Evolutionary conservation across 345 rosid genomes (phyloP).

Genomic region (Syzygium aqueum): DNA sequence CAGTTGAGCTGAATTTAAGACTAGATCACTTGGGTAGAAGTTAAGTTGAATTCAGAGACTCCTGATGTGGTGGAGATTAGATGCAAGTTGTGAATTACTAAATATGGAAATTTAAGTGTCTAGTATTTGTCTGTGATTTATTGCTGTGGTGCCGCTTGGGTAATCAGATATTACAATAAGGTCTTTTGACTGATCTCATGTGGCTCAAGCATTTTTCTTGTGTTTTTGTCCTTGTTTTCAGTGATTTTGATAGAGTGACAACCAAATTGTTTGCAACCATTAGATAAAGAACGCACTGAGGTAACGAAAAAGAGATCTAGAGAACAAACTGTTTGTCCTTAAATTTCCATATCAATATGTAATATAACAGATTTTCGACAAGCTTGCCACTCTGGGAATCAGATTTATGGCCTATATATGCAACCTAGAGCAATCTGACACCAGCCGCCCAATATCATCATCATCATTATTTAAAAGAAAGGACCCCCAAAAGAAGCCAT

Average conservation of each 20-base stretch:
- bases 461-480: background rate
- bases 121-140: background rate
- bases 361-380: background rate
- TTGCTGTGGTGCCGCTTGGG: background rate
- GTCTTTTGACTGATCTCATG: background rate
- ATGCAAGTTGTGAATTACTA: background rate
- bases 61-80: background rate
- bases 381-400: background rate
- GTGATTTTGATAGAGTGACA: background rate
- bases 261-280: background rate
- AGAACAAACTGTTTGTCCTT: background rate
- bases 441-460: background rate
- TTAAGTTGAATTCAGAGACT: background rate
- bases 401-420: background rate
- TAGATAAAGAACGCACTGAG: background rate
- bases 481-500: background rate
- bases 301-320: background rate
- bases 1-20: background rate
- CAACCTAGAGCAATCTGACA: background rate
- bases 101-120: background rate
- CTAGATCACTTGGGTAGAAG: background rate
- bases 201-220: background rate
- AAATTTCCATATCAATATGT: background rate
- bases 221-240: background rate
- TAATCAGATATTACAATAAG: background rate